Evolutionary conservation across 768 basidiomycete genomes (phyloP).

Genomic region (Lentinus tigrinus): DNA sequence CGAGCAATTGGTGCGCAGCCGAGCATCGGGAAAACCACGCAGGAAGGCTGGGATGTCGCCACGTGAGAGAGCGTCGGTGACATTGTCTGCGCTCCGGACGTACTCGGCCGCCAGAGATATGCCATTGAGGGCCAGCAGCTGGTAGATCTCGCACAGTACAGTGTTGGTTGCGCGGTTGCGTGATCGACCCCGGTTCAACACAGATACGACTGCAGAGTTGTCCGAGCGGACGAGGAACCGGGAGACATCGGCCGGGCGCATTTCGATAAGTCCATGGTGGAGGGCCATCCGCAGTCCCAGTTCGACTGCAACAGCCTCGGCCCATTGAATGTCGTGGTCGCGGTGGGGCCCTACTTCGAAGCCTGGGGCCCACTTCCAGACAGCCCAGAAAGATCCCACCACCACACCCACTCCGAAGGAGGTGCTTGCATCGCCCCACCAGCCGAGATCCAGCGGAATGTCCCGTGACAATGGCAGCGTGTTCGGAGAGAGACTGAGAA

Average conservation of each 20-base stretch:
- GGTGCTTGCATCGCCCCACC: conserved; percentile 38
- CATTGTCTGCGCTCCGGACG: conserved; percentile 26
- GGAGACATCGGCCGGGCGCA: background rate
- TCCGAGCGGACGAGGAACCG: conserved; percentile 29
- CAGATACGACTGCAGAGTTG: conserved; percentile 34
- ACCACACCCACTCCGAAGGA: conserved; percentile 37
- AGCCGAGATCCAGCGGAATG: conserved; percentile 26
- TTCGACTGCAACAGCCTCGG: conserved; percentile 39
- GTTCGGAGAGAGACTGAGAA: conserved; percentile 21
- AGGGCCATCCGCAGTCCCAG: conserved; percentile 25
- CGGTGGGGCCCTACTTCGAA: conserved; percentile 28
- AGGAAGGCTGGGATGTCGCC: conserved; percentile 23
- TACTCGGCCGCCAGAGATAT: conserved; percentile 17
- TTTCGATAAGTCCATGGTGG: background rate
- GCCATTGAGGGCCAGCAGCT: conserved; percentile 10
- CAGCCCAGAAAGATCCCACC: conserved; percentile 28
- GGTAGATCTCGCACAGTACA: conserved; percentile 29
- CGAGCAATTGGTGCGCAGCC: background rate
- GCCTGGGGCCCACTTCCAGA: conserved; percentile 31
- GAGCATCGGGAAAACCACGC: conserved; percentile 20
- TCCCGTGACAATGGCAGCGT: conserved; percentile 13
- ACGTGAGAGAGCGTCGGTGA: conserved; percentile 33
- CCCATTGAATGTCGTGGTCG: conserved; percentile 38
- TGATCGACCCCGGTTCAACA: conserved; percentile 31
- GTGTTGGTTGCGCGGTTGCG: conserved; percentile 27